Percentiles rank a stretch among this genome's conserved stretches.
These are phyloP conservation scores for Heterobasidion irregulare DNA, from an alignment of 1,284 basidiomycete genomes.

Conservation along the genomic window DNA sequence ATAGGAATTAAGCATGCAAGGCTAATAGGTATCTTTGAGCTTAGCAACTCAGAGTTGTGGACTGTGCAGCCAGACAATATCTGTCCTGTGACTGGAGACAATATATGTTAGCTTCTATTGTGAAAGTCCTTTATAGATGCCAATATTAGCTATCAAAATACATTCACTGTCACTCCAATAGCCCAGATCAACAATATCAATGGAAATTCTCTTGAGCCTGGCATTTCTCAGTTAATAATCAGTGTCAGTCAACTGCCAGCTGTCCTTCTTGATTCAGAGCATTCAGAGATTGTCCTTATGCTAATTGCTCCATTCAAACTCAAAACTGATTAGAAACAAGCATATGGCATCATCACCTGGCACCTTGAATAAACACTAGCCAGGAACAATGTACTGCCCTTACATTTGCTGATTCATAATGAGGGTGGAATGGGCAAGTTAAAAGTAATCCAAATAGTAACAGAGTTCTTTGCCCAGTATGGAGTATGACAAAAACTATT, in stretches of 20 bases:
- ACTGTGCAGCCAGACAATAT: neutral
- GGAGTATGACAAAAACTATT: constrained; percentile 11
- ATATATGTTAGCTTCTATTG: neutral
- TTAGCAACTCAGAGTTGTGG: neutral
- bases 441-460: constrained; percentile 24
- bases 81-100: neutral
- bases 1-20: neutral
- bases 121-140: too few species aligned
- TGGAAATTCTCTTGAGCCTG: too few species aligned
- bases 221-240: too few species aligned
- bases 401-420: constrained; percentile 23
- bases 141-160: too few species aligned
- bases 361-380: constrained; percentile 18
- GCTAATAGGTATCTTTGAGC: neutral
- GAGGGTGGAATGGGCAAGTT: constrained; percentile 31
- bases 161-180: too few species aligned
- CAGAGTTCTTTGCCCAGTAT: constrained; percentile 14
- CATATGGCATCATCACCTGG: constrained; percentile 21
- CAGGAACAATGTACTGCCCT: constrained; percentile 13
- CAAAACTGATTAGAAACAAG: constrained; percentile 14
- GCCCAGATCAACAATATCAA: too few species aligned
- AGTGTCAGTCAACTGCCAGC: too few species aligned
- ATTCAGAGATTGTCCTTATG: neutral
- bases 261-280: too few species aligned
- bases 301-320: neutral